Evolutionary conservation across 345 rosid genomes (phyloP).

Genomic region (Orychophragmus violaceus): DNA sequence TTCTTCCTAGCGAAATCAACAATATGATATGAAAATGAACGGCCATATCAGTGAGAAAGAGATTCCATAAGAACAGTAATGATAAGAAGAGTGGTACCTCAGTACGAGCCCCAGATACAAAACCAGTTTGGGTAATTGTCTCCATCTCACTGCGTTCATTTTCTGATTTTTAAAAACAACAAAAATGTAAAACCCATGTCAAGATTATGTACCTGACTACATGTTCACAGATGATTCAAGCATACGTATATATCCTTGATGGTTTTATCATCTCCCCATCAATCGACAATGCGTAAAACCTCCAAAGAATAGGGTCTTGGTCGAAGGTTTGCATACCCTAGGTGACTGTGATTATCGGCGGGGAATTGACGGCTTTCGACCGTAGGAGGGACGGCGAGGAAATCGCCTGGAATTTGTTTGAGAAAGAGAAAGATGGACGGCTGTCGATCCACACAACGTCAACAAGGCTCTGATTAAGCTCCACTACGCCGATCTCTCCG

Average conservation of each 20-base stretch:
- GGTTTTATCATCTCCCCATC: conserved; percentile 4
- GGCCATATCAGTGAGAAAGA: not conserved
- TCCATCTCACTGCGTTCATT: conserved; percentile 75
- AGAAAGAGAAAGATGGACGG: no score
- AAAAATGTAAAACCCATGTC: conserved; percentile 4
- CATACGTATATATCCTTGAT: not conserved
- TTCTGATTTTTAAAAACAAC: conserved; percentile 28
- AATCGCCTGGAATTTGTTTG: no score
- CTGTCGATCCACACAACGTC: no score
- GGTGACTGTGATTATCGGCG: no score
- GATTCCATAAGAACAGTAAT: not conserved
- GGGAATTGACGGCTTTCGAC: no score
- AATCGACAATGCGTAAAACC: conserved; percentile 13
- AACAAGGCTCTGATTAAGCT: no score
- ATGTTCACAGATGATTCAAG: not conserved
- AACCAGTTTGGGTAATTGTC: conserved; percentile 47
- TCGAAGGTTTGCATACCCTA: no score
- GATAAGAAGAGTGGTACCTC: conserved; percentile 39
- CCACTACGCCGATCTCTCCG: no score
- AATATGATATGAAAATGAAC: no score
- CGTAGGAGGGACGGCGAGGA: no score
- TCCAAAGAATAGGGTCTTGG: conserved; percentile 9
- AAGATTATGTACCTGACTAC: not conserved
- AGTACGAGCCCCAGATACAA: conserved; percentile 44
- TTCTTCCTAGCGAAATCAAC: conserved; percentile 47